Evolutionary conservation across 73 alveolate species (phyloP).

Genomic region (Paramecium pentaurelia): DNA sequence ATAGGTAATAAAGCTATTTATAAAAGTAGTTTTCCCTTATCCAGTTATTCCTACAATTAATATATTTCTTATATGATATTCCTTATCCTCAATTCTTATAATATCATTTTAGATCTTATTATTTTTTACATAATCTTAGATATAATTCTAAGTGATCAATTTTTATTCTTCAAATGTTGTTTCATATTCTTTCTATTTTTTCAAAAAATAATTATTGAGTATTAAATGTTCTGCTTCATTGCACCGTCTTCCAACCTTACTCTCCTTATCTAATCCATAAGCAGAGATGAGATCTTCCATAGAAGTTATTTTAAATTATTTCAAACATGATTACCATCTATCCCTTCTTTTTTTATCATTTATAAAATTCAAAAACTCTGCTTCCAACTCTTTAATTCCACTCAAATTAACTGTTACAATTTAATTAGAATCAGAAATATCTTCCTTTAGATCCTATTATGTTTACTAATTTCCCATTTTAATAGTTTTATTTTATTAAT

Average conservation of each 20-base stretch:
- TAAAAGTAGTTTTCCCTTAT: slow-evolving; percentile 4
- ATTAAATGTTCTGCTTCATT: slow-evolving; percentile 3
- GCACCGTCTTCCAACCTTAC: background rate
- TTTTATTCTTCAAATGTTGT: background rate
- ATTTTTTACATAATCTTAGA: background rate
- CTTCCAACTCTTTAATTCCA: background rate
- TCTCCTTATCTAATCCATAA: background rate
- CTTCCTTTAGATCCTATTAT: background rate
- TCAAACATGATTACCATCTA: background rate
- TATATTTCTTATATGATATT: background rate
- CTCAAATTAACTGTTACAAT: background rate
- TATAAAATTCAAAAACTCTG: background rate
- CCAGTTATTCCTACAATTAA: slow-evolving; percentile 11
- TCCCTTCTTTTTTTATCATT: background rate
- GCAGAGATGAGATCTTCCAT: background rate
- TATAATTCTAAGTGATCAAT: background rate
- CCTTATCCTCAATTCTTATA: background rate
- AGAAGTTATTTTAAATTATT: background rate
- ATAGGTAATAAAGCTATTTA: background rate
- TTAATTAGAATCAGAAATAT: background rate
- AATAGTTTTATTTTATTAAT: background rate
- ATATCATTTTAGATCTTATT: background rate
- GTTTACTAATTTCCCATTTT: background rate
- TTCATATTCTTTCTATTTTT: background rate
- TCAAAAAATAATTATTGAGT: background rate